A percentile compares a stretch with the other conserved stretches of the same genome.
phyloP scores from a whole-genome alignment of 2,329 filamentous ascomycete genomes.

The Aspergillus versicolor region DNA sequence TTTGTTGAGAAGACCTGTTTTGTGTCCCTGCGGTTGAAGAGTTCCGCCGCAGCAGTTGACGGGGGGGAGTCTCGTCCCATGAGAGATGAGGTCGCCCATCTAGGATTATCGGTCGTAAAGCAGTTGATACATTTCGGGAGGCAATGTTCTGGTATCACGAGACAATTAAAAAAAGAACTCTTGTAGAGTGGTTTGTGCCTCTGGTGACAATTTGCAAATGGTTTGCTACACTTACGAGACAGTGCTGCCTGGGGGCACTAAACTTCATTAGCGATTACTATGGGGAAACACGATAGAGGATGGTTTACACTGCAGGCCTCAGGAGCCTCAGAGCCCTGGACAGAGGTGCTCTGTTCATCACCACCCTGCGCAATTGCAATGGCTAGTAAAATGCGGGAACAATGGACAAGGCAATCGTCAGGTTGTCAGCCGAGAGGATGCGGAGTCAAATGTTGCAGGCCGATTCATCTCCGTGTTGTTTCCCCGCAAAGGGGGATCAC shows the following conservation, averaged over 20 bases:
- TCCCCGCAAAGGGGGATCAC: neutral
- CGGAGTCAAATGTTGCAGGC: no score
- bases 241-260: constrained; percentile 12
- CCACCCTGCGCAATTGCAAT: neutral
- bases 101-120: neutral
- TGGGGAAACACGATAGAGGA: neutral
- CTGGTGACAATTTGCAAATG: neutral
- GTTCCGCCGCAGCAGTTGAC: neutral
- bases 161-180: neutral
- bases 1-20: neutral
- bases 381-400: neutral
- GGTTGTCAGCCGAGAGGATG: no score
- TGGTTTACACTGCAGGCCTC: constrained; percentile 7
- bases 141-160: neutral
- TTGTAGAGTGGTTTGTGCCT: no score
- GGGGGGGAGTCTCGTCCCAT: neutral
- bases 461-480: neutral
- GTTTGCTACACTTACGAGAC: constrained; percentile 11
- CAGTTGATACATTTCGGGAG: constrained; percentile 5
- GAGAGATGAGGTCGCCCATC: neutral
- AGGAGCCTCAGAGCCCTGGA: constrained; percentile 8
- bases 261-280: constrained; percentile 5
- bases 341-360: constrained; percentile 9
- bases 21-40: constrained; percentile 3
- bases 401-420: neutral